Evolutionary conservation across 164 flowering plant species (phyloP).

Genomic region (Piper longum): DNA sequence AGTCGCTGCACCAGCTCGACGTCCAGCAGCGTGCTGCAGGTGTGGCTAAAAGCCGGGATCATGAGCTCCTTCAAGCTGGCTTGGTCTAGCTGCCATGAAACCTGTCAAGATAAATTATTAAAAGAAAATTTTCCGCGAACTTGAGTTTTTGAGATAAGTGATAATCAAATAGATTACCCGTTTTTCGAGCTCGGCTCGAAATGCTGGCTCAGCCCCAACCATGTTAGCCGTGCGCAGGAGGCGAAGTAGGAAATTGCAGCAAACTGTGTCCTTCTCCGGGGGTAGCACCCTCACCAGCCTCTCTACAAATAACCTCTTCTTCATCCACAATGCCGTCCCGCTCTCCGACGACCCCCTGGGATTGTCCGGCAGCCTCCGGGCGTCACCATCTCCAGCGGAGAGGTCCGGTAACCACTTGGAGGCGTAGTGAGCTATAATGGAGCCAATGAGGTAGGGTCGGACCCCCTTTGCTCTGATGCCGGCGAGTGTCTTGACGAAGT

Average conservation of each 20-base stretch:
- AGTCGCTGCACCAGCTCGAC: conserved; percentile 47
- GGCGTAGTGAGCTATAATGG: conserved; percentile 72
- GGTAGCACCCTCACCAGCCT: conserved; percentile 68
- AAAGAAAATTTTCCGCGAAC: no score
- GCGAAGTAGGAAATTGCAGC: conserved; percentile 69
- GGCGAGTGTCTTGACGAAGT: conserved; percentile 55
- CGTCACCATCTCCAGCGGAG: conserved; percentile 17
- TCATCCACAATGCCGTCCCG: conserved; percentile 50
- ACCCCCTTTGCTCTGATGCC: conserved; percentile 61
- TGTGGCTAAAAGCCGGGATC: conserved; percentile 75
- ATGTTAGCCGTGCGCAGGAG: conserved; percentile 56
- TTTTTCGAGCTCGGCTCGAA: conserved; percentile 51
- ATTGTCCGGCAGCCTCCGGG: conserved; percentile 1
- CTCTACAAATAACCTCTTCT: conserved; percentile 64
- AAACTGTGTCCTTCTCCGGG: conserved; percentile 51
- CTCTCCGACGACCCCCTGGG: conserved; percentile 24
- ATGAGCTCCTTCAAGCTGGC: conserved; percentile 65
- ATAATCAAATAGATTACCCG: conserved; percentile 10
- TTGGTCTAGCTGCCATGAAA: conserved; percentile 60
- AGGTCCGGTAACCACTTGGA: conserved; percentile 86
- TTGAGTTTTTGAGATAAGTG: no score
- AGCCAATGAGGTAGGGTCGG: conserved; percentile 66
- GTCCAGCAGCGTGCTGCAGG: conserved; percentile 55
- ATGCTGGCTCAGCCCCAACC: conserved; percentile 42
- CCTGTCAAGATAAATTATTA: no score